Percentiles rank a stretch among this genome's conserved stretches.
phyloP scores from a whole-genome alignment of 106 monocot genomes.

The Dioscorea zingiberensis region DNA sequence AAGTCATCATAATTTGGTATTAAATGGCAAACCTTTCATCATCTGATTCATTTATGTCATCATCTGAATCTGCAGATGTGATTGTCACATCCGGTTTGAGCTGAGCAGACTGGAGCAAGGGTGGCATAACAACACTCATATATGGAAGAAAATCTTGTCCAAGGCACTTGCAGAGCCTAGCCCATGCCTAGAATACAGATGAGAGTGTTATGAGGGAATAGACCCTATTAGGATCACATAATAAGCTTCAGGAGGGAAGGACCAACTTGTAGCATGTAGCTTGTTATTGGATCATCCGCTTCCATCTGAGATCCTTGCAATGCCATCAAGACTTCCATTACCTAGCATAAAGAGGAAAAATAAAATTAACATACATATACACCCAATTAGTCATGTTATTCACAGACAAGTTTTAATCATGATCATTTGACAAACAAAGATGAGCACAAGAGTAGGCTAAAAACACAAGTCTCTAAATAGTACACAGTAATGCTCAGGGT shows the following conservation, averaged over 20 bases:
- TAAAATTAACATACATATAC: not conserved
- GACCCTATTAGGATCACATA: not conserved
- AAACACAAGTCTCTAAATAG: too few species aligned
- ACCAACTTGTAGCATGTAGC: conserved; percentile 89
- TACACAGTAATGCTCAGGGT: too few species aligned
- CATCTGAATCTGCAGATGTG: conserved; percentile 84
- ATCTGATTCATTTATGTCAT: conserved; percentile 78
- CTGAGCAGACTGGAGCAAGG: conserved; percentile 90
- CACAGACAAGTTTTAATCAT: too few species aligned
- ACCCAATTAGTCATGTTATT: too few species aligned
- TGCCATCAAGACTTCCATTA: conserved; percentile 95
- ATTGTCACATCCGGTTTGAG: conserved; percentile 97
- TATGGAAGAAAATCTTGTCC: conserved; percentile 98
- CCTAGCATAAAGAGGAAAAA: conserved; percentile 28
- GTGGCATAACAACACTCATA: conserved; percentile 98
- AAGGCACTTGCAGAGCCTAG: conserved; percentile 92
- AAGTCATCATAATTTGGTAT: too few species aligned
- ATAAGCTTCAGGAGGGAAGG: not conserved
- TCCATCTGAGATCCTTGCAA: conserved; percentile 93
- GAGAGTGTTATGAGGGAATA: not conserved
- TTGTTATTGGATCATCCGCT: conserved; percentile 87
- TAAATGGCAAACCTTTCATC: conserved; percentile 64
- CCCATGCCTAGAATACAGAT: conserved; percentile 66
- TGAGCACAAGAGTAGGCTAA: too few species aligned
- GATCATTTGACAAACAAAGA: too few species aligned